Percentiles rank a stretch among this genome's conserved stretches.
Evolutionary conservation across 2,329 filamentous ascomycete genomes (phyloP).

Genomic region (Emergomyces africanus): DNA sequence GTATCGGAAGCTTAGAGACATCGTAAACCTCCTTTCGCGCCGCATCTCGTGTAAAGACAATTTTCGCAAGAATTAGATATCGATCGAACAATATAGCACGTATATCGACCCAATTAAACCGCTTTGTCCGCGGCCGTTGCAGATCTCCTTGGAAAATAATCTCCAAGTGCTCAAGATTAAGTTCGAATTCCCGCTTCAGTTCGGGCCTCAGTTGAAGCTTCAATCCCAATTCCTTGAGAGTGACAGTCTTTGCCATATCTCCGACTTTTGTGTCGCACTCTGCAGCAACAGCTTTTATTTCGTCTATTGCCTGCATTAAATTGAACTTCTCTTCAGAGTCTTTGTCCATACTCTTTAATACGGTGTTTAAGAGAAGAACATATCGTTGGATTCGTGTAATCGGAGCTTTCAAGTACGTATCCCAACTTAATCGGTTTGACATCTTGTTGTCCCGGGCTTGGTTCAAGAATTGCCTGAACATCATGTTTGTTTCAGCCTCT

Average conservation of each 20-base stretch:
- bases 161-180: constrained; percentile 90
- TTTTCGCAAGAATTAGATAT: constrained; percentile 86
- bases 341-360: constrained; percentile 67
- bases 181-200: constrained; percentile 66
- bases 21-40: constrained; percentile 67
- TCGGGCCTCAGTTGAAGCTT: constrained; percentile 78
- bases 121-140: constrained; percentile 74
- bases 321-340: constrained; percentile 88
- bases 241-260: constrained; percentile 83
- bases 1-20: constrained; percentile 87
- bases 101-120: constrained; percentile 87
- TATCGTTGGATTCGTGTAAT: constrained; percentile 90
- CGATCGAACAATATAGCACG: constrained; percentile 93
- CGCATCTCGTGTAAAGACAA: constrained; percentile 53
- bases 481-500: constrained; percentile 70
- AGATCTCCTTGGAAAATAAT: constrained; percentile 82
- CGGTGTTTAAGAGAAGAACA: constrained; percentile 65
- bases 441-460: constrained; percentile 64
- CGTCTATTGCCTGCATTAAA: constrained; percentile 69
- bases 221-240: constrained; percentile 67
- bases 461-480: constrained; percentile 79
- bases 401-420: constrained; percentile 84
- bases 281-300: constrained; percentile 76
- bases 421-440: constrained; percentile 79
- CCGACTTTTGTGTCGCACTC: constrained; percentile 90